These are phyloP conservation scores for Diaporthe citri DNA, from an alignment of 2,329 filamentous ascomycete genomes.

Conservation along the genomic window DNA sequence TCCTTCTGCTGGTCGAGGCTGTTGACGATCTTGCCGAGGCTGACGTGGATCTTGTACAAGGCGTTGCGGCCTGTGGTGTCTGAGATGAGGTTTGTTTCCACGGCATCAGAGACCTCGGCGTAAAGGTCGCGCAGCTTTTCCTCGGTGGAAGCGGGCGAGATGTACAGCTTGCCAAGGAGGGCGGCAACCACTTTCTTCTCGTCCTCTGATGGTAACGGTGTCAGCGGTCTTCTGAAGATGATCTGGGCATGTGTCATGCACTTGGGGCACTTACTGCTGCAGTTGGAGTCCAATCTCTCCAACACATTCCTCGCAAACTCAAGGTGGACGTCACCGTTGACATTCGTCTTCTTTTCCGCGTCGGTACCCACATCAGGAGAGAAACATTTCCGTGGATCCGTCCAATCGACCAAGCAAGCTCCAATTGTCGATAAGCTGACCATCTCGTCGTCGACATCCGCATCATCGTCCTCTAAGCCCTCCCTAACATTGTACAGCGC, in stretches of 20 bases:
- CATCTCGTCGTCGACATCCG: slow-evolving; percentile 82
- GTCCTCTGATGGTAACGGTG: slow-evolving; percentile 68
- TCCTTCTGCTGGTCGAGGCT: slow-evolving; percentile 61
- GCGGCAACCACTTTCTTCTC: slow-evolving; percentile 86
- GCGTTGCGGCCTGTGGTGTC: slow-evolving; percentile 74
- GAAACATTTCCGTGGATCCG: slow-evolving; percentile 86
- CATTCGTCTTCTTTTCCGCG: slow-evolving; percentile 67
- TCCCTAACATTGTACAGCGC: slow-evolving; percentile 80
- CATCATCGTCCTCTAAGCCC: slow-evolving; percentile 79
- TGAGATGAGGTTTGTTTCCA: slow-evolving; percentile 70
- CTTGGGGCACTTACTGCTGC: slow-evolving; percentile 70
- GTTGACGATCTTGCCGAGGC: slow-evolving; percentile 76
- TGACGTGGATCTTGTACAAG: slow-evolving; percentile 76
- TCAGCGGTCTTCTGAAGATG: not conserved
- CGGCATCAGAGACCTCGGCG: slow-evolving; percentile 69
- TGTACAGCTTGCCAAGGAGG: slow-evolving; percentile 84
- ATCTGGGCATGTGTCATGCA: slow-evolving; percentile 39
- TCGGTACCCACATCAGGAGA: slow-evolving; percentile 64
- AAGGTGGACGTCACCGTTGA: slow-evolving; percentile 84
- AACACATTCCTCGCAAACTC: slow-evolving; percentile 83
- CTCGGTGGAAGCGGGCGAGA: slow-evolving; percentile 75
- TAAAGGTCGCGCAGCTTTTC: slow-evolving; percentile 70
- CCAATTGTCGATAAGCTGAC: slow-evolving; percentile 83
- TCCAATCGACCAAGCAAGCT: slow-evolving; percentile 92
- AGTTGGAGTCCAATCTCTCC: slow-evolving; percentile 76